Percentiles rank a stretch among this genome's conserved stretches.
Evolutionary conservation across 306 rosid species (phyloP).

Genomic region (Prunus mume): DNA sequence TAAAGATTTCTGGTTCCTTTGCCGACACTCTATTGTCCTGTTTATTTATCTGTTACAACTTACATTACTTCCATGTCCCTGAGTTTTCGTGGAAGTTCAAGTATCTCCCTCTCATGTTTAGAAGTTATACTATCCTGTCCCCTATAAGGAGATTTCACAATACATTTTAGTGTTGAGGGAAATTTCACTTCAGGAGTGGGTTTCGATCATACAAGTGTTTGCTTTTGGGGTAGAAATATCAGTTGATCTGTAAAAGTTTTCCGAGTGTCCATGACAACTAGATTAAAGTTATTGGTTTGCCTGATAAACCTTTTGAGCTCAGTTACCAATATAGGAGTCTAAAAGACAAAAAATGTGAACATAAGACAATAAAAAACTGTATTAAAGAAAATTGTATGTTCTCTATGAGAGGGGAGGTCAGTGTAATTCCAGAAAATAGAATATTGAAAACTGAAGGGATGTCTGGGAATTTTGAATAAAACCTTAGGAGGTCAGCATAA

Average conservation of each 20-base stretch:
- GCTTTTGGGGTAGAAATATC: not conserved
- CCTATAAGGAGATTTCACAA: not conserved
- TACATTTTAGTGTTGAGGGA: not conserved
- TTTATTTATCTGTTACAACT: not conserved
- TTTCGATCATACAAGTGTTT: not conserved
- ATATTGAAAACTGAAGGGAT: not conserved
- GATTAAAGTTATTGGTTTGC: not conserved
- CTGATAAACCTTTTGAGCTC: not conserved
- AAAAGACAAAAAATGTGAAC: not conserved
- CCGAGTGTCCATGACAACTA: not conserved
- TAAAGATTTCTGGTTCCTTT: conserved; percentile 29
- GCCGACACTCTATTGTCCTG: not conserved
- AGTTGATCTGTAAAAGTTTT: not conserved
- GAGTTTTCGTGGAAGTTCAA: too few relatives aligned
- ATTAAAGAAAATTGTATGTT: not conserved
- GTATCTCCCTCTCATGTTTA: too few relatives aligned
- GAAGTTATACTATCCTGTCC: not conserved
- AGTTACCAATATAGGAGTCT: not conserved
- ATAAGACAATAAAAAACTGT: not conserved
- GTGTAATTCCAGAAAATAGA: not conserved
- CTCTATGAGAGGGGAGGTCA: not conserved
- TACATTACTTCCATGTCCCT: not conserved
- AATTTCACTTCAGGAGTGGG: not conserved
- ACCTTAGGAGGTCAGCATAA: not conserved
- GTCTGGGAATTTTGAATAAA: not conserved